phyloP scores from a whole-genome alignment of 163 green algal genomes.

The Scenedesmus sp. region DNA sequence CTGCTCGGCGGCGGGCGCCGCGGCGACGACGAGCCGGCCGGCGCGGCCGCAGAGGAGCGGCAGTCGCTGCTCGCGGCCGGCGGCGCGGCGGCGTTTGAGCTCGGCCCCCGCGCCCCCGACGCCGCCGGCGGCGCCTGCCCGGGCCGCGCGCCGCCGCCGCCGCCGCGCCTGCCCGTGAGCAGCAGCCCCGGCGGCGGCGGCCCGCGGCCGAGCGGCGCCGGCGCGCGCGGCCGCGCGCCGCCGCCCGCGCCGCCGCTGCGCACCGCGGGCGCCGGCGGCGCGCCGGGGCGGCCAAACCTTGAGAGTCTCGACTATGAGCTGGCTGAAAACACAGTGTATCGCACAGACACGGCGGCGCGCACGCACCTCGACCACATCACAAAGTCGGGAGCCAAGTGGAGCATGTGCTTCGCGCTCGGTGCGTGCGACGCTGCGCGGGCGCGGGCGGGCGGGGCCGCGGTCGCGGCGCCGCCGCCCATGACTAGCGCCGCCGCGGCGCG shows the following conservation, averaged over 20 bases:
- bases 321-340: conserved; percentile 69
- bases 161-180: not conserved
- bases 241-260: no score
- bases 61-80: conserved; percentile 7
- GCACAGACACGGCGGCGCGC: conserved; percentile 55
- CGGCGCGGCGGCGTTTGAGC: not conserved
- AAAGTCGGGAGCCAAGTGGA: conserved; percentile 62
- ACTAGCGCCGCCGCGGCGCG: no score
- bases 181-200: not conserved
- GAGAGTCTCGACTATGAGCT: conserved; percentile 75
- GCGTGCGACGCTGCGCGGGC: not conserved
- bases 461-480: no score
- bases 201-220: conserved; percentile 7
- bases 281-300: conserved; percentile 20
- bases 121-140: not conserved
- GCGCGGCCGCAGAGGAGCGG: not conserved
- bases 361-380: conserved; percentile 54
- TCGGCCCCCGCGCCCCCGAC: not conserved
- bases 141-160: not conserved
- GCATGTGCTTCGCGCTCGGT: conserved; percentile 67
- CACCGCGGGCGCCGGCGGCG: not conserved
- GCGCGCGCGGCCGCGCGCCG: no score
- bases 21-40: not conserved
- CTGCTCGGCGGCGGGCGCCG: not conserved
- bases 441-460: not conserved